Percentiles rank a stretch among this genome's conserved stretches.
phyloP scores from a whole-genome alignment of 768 basidiomycete species.

The Russula abietina region DNA sequence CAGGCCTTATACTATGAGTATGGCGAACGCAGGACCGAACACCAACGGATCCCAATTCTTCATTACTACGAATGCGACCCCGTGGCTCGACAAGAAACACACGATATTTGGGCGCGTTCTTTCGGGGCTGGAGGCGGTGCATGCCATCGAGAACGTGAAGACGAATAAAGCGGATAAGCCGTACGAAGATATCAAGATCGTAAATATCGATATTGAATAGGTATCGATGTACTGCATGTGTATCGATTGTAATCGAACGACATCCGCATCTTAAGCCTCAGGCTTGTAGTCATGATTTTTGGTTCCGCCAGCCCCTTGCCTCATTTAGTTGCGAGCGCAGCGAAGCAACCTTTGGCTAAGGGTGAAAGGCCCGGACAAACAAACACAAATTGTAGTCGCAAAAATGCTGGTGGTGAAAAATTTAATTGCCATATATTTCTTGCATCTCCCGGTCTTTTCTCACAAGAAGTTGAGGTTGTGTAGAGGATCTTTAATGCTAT shows the following conservation, averaged over 20 bases:
- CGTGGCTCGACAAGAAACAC: slow-evolving; percentile 89
- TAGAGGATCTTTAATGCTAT: too few relatives aligned
- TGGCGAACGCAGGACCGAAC: slow-evolving; percentile 86
- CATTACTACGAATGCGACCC: slow-evolving; percentile 90
- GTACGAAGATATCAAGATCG: slow-evolving; percentile 89
- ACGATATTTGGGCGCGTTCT: slow-evolving; percentile 90
- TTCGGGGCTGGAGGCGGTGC: slow-evolving; percentile 84
- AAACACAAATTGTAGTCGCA: too few relatives aligned
- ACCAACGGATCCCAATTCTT: slow-evolving; percentile 99
- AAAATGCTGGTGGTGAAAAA: too few relatives aligned
- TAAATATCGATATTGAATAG: slow-evolving; percentile 70
- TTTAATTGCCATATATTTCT: too few relatives aligned
- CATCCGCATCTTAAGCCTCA: too few relatives aligned
- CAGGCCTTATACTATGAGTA: slow-evolving; percentile 91
- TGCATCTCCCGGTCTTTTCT: too few relatives aligned
- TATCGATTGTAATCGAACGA: neutral
- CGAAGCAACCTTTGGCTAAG: too few relatives aligned
- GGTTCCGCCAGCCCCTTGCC: too few relatives aligned
- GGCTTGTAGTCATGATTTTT: too few relatives aligned
- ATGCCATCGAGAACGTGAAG: slow-evolving; percentile 87
- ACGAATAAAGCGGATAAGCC: slow-evolving; percentile 82
- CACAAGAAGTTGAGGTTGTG: too few relatives aligned
- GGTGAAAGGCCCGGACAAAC: too few relatives aligned
- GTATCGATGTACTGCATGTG: slow-evolving; percentile 29
- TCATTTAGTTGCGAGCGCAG: too few relatives aligned